Conservation (phyloP, 805 yeast species). For the Cyberlindnera saturnus region DNA sequence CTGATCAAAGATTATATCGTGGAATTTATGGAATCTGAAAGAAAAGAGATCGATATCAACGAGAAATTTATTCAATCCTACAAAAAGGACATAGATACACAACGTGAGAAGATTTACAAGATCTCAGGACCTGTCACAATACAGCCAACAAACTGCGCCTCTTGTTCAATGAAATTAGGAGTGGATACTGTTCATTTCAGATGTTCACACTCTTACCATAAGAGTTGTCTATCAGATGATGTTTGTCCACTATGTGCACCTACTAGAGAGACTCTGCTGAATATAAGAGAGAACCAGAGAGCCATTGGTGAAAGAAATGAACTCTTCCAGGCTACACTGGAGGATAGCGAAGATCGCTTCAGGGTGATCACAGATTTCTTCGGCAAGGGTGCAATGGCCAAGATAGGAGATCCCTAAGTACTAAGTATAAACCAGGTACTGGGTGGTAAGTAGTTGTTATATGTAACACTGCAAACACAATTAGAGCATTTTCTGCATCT, state of each 20-base stretch:
- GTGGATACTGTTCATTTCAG: constrained; percentile 78
- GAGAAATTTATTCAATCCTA: constrained; percentile 61
- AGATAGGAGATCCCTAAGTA: constrained; percentile 4
- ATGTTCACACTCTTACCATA: constrained; percentile 85
- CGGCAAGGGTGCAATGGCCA: constrained; percentile 82
- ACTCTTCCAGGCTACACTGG: constrained; percentile 52
- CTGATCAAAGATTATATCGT: constrained; percentile 63
- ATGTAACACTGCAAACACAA: too few species aligned
- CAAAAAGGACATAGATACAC: constrained; percentile 54
- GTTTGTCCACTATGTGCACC: constrained; percentile 74
- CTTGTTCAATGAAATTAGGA: constrained; percentile 43
- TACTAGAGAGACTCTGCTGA: constrained; percentile 61
- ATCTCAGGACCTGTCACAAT: constrained; percentile 37
- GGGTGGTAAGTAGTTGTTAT: too few species aligned
- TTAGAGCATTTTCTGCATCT: too few species aligned
- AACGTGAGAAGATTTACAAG: constrained; percentile 46
- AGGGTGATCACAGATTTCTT: constrained; percentile 74
- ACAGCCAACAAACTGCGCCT: constrained; percentile 24
- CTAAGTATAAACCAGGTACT: not conserved
- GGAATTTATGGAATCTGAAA: constrained; percentile 52
- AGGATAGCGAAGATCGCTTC: constrained; percentile 52
- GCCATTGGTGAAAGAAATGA: constrained; percentile 58
- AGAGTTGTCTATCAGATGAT: constrained; percentile 58
- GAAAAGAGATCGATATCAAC: constrained; percentile 63
- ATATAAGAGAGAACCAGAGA: constrained; percentile 53